These are phyloP conservation scores for Rhodotorula babjevae DNA, from an alignment of 768 basidiomycete genomes.

Conservation along the genomic window DNA sequence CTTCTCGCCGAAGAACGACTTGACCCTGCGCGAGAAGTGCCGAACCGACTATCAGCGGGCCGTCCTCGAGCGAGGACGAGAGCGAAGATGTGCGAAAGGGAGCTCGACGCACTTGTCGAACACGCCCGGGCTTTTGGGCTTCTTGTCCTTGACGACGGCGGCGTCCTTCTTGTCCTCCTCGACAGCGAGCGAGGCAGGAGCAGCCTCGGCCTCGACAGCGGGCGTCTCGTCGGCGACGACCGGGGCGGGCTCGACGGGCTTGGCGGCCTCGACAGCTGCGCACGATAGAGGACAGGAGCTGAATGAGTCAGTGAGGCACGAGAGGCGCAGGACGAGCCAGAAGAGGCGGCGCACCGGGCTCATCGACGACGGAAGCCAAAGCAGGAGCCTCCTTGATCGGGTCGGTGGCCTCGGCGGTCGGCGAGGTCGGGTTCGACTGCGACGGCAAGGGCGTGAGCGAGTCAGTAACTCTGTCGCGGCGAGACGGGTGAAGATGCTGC, in stretches of 20 bases:
- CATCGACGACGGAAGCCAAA: not conserved
- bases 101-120: conserved; percentile 26
- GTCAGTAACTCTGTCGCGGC: not conserved
- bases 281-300: not conserved
- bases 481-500: no score
- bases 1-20: conserved; percentile 35
- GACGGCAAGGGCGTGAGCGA: not conserved
- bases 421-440: conserved; percentile 19
- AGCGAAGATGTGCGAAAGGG: no score
- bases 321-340: not conserved
- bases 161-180: not conserved
- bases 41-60: not conserved
- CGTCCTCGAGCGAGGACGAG: not conserved
- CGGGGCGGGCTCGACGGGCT: not conserved
- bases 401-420: conserved; percentile 8
- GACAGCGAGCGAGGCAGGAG: not conserved
- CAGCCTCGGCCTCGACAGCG: not conserved
- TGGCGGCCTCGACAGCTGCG: not conserved
- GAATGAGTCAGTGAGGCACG: not conserved
- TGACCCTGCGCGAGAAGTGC: conserved; percentile 7
- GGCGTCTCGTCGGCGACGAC: not conserved
- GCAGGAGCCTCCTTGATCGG: not conserved
- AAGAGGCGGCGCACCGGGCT: conserved; percentile 1
- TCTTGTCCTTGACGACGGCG: conserved; percentile 19
- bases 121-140: conserved; percentile 22